Base-by-base conservation (phyloP, 2,329 filamentous ascomycete species). In the Thelonectria discophora region DNA sequence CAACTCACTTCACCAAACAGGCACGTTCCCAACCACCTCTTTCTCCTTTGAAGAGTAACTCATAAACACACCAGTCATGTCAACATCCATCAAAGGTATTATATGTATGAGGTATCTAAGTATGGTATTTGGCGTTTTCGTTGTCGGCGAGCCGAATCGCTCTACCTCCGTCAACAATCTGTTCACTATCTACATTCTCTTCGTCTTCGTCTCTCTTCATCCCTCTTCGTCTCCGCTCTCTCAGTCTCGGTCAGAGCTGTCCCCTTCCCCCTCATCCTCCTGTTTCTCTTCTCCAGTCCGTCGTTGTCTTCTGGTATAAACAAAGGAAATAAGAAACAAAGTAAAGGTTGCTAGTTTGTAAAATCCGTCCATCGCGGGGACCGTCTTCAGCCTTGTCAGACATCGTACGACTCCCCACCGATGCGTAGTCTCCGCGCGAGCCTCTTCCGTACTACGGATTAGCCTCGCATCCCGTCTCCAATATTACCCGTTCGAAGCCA, bases 381-480 rank as follows among this genome's bases (percentile, higher is more conserved):
- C 66, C 61, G 61, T 54, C 52, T 55, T 72, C 70, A 70, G 66
- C 70, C 70, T 70, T 70, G 65, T 69, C 63, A 64, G 61, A 67
- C 65, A 72, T 71, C 65, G 66, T 50, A 72, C 70, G 58, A 72
- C 67, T 72, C 69, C 66, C 69, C 69, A 71, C 69, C 30, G 55
- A 64, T 69, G 67, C 62, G 69, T 64, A 63, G 62, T 49, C 48
- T 54, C 65, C 64, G 58, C 63, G 50, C 69, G 63, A 69, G 63
- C 52, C 51, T 65, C 65, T 64, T 60, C 66, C 58, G 58, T 63
- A 57, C 39, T 58, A 51, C 21, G 45, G n/a, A 27, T 65, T 72
- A 71, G 69, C 68, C 62, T 72, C 68, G 68, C 69, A 72, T 65
- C 66, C 52, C 66, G 65, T 71, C 70, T 59, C 70, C 70, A 71